These are phyloP conservation scores for Macrolepiota fuliginosa DNA, from an alignment of 768 basidiomycete genomes.

Conservation along the genomic window DNA sequence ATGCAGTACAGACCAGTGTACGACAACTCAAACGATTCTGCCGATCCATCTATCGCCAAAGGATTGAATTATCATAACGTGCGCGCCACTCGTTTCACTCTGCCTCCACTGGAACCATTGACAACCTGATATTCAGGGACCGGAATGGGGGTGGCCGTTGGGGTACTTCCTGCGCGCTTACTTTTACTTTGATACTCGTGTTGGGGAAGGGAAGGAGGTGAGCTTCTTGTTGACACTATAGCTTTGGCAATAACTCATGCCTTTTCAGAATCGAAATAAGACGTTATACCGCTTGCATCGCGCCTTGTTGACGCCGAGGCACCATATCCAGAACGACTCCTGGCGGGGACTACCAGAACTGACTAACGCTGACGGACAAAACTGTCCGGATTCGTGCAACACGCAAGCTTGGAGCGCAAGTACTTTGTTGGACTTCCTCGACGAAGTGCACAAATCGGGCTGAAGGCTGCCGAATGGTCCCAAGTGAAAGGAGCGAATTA, in stretches of 20 bases:
- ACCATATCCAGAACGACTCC: slow-evolving; percentile 73
- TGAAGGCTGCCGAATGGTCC: not conserved
- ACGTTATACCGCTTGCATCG: slow-evolving; percentile 82
- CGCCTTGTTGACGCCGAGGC: slow-evolving; percentile 65
- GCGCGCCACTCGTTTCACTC: slow-evolving; percentile 18
- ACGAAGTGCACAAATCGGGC: slow-evolving; percentile 57
- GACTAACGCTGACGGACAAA: slow-evolving; percentile 80
- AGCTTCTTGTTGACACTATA: slow-evolving; percentile 22
- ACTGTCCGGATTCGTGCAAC: slow-evolving; percentile 84
- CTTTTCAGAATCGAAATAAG: slow-evolving; percentile 54
- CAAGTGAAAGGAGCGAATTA: not conserved
- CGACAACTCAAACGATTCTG: slow-evolving; percentile 90
- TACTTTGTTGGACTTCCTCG: slow-evolving; percentile 86
- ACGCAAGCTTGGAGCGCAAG: slow-evolving; percentile 98
- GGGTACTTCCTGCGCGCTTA: slow-evolving; percentile 96
- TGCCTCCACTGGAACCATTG: not conserved
- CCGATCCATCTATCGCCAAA: slow-evolving; percentile 83
- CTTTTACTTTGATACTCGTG: slow-evolving; percentile 77
- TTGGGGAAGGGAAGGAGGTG: slow-evolving; percentile 68
- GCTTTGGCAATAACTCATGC: slow-evolving; percentile 11
- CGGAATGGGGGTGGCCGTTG: slow-evolving; percentile 94
- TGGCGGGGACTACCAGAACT: slow-evolving; percentile 96
- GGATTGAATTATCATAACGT: slow-evolving; percentile 95
- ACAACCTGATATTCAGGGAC: slow-evolving; percentile 51
- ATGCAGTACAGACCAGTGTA: slow-evolving; percentile 88